Percentiles rank a stretch among this genome's conserved stretches.
phyloP scores from a whole-genome alignment of 2,329 filamentous ascomycete species.

The Pseudophaeomoniella oleicola region DNA sequence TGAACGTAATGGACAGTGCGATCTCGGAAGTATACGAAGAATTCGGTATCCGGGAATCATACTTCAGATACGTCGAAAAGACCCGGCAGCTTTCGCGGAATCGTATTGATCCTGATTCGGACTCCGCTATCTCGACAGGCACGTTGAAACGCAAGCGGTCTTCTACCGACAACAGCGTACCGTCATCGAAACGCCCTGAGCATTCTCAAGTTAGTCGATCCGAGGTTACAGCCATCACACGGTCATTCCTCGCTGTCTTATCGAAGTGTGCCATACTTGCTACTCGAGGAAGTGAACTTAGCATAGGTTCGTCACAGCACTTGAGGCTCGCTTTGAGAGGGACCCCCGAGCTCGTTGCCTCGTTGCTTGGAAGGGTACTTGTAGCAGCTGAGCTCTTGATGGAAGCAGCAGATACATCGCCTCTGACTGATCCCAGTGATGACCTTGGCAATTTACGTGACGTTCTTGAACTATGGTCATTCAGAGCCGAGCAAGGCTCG shows the following conservation, averaged over 20 bases:
- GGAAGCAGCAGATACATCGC: background rate
- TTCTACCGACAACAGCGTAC: background rate
- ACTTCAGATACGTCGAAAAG: background rate
- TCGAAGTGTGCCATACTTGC: background rate
- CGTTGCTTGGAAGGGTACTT: background rate
- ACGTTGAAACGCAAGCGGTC: background rate
- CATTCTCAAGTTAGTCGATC: background rate
- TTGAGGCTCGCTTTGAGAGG: background rate
- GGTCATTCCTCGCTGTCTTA: background rate
- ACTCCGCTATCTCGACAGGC: background rate
- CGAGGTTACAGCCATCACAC: background rate
- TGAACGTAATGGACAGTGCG: constrained; percentile 50
- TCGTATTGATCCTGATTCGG: background rate
- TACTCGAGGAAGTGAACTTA: background rate
- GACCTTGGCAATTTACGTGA: background rate
- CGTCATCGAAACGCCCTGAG: background rate
- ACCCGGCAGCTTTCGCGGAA: background rate
- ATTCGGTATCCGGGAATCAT: constrained; percentile 4
- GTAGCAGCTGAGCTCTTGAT: background rate
- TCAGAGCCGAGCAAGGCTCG: background rate
- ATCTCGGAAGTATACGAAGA: constrained; percentile 38
- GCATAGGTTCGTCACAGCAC: background rate
- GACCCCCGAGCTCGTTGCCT: background rate
- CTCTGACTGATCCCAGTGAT: background rate
- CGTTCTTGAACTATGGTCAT: background rate